These are phyloP conservation scores for Pyricularia sp. DNA, from an alignment of 2,329 filamentous ascomycete species.

Conservation along the genomic window DNA sequence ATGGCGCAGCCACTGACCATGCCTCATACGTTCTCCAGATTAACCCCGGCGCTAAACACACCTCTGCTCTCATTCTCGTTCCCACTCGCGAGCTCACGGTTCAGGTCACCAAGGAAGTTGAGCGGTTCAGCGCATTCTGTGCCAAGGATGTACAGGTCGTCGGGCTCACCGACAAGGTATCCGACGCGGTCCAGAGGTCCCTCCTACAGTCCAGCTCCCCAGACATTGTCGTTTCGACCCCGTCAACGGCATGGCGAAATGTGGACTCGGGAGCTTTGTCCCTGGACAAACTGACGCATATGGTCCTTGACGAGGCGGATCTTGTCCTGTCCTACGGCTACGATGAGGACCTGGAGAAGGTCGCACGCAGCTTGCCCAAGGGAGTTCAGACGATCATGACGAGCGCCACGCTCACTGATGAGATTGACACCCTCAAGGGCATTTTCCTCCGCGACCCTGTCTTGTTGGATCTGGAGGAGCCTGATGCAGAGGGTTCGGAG, in stretches of 20 bases:
- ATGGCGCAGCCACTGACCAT: neutral
- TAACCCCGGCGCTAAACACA: constrained; percentile 38
- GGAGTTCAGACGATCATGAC: constrained; percentile 86
- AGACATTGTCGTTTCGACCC: constrained; percentile 86
- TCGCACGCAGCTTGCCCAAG: constrained; percentile 70
- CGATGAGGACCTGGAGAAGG: constrained; percentile 74
- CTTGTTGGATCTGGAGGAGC: constrained; percentile 73
- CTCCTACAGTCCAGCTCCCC: constrained; percentile 77
- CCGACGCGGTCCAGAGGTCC: constrained; percentile 78
- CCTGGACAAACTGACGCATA: constrained; percentile 59
- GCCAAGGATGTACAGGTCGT: constrained; percentile 72
- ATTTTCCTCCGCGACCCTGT: constrained; percentile 78
- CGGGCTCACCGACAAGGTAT: constrained; percentile 85
- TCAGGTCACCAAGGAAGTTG: constrained; percentile 74
- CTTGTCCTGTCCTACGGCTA: constrained; percentile 91
- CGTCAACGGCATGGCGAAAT: constrained; percentile 71
- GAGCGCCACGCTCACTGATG: constrained; percentile 83
- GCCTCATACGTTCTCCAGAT: constrained; percentile 23
- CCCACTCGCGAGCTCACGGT: constrained; percentile 91
- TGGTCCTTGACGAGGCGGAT: constrained; percentile 93
- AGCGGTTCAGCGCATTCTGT: constrained; percentile 72
- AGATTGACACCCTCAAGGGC: constrained; percentile 76
- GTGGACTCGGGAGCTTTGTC: constrained; percentile 64
- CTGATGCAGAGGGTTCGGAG: constrained; percentile 65
- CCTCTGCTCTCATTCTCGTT: constrained; percentile 78